A percentile compares a stretch with the other conserved stretches of the same genome.
phyloP scores from a whole-genome alignment of 108 stramenopile genomes.

The Epithemia pelagica region DNA sequence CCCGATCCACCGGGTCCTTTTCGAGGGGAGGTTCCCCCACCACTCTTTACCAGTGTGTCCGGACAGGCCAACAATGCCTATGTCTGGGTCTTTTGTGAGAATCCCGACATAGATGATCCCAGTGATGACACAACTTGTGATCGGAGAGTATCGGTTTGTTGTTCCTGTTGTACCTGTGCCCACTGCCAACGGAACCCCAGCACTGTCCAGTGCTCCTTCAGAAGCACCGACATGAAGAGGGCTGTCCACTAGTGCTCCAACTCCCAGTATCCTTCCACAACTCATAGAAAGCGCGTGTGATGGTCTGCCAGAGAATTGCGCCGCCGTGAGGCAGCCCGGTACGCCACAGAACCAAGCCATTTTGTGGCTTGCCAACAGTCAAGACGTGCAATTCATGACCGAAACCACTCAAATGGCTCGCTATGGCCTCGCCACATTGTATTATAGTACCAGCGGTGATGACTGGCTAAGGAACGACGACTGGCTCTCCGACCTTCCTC shows the following conservation, averaged over 20 bases:
- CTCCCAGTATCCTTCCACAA: neutral
- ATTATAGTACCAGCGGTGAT: slow-evolving; percentile 41
- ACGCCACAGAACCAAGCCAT: slow-evolving; percentile 4
- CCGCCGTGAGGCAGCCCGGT: neutral
- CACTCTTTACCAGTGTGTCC: no score
- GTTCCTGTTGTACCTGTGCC: no score
- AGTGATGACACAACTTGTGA: no score
- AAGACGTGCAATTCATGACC: neutral
- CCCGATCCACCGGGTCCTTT: no score
- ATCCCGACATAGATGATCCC: no score
- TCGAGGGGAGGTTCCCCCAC: no score
- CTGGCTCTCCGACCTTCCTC: slow-evolving; percentile 27
- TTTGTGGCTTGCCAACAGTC: slow-evolving; percentile 2
- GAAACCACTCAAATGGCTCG: slow-evolving; percentile 16
- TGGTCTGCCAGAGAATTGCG: neutral
- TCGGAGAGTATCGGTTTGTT: no score
- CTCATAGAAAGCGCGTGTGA: neutral
- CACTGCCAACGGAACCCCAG: no score
- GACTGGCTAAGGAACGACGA: slow-evolving; percentile 20
- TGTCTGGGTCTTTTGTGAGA: no score
- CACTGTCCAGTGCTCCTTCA: no score
- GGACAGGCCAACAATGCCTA: no score
- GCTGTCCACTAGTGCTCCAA: neutral
- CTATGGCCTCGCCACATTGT: slow-evolving; percentile 45
- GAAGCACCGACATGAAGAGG: no score